A percentile compares a stretch with the other conserved stretches of the same genome.
Conservation (phyloP, 2,329 filamentous ascomycete species). For the Fusarium ambrosium region DNA sequence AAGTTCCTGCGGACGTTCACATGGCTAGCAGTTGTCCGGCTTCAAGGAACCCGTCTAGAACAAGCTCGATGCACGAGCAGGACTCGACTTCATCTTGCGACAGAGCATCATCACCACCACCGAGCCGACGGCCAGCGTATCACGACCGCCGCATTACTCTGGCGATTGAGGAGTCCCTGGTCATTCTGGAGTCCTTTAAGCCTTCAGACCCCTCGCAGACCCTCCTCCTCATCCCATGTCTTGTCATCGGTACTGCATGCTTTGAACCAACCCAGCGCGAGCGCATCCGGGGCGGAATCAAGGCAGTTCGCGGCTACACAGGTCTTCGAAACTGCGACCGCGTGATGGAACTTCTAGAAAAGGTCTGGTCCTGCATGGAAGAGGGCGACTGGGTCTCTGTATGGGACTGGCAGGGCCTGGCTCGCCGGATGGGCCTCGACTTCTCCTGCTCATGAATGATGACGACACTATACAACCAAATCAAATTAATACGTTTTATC, state of each 20-base stretch:
- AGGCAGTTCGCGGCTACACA: constrained; percentile 68
- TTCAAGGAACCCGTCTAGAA: constrained; percentile 54
- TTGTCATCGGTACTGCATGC: constrained; percentile 72
- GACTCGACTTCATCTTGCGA: constrained; percentile 42
- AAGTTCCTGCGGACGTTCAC: constrained; percentile 30
- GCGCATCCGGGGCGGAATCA: constrained; percentile 64
- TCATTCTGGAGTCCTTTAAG: constrained; percentile 67
- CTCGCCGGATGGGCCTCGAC: constrained; percentile 65
- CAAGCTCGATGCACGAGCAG: constrained; percentile 58
- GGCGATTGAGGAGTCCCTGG: constrained; percentile 69
- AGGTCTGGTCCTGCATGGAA: constrained; percentile 72
- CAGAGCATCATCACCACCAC: constrained; percentile 59
- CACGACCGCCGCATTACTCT: constrained; percentile 66
- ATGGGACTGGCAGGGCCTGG: constrained; percentile 75
- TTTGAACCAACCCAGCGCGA: constrained; percentile 67
- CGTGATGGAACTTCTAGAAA: constrained; percentile 66
- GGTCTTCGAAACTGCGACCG: constrained; percentile 71
- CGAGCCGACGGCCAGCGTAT: constrained; percentile 61
- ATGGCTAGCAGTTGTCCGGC: constrained; percentile 50
- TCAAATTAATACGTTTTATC: constrained; percentile 17
- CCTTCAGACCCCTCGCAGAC: constrained; percentile 71
- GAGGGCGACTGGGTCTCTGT: constrained; percentile 68
- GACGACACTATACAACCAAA: constrained; percentile 3
- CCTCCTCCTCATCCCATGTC: constrained; percentile 70
- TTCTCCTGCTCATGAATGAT: constrained; percentile 65